Evolutionary conservation across 2,329 filamentous ascomycete species (phyloP).

Genomic region (Didymella arachidicola): DNA sequence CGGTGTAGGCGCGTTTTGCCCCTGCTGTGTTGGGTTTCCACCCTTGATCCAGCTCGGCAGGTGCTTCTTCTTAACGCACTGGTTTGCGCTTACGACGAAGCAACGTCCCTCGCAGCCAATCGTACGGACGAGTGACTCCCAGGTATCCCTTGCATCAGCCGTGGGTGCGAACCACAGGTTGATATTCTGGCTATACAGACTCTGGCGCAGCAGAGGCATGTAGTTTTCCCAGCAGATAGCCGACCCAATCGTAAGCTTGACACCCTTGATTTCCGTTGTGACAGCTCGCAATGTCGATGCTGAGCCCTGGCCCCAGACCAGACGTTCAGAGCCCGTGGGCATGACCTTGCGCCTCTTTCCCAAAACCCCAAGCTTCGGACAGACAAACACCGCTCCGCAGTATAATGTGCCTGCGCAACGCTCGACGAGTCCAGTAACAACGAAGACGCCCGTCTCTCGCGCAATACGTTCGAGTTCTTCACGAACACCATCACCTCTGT

Average conservation of each 20-base stretch:
- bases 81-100: conserved; percentile 86
- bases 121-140: conserved; percentile 83
- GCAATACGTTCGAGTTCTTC: conserved; percentile 82
- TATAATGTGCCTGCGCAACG: conserved; percentile 82
- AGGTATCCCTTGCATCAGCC: conserved; percentile 82
- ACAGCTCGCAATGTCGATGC: conserved; percentile 81
- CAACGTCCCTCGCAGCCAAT: conserved; percentile 82
- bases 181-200: conserved; percentile 87
- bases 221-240: conserved; percentile 98
- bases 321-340: conserved; percentile 83
- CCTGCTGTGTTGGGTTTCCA: conserved; percentile 12
- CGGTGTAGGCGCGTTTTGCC: conserved; percentile 1
- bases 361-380: conserved; percentile 73
- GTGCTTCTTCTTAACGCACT: conserved; percentile 71
- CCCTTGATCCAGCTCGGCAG: conserved; percentile 65
- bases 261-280: conserved; percentile 78
- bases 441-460: conserved; percentile 78
- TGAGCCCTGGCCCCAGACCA: conserved; percentile 89
- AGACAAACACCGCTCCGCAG: conserved; percentile 83
- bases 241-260: conserved; percentile 79
- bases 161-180: conserved; percentile 92
- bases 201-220: conserved; percentile 87
- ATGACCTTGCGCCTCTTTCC: conserved; percentile 93
- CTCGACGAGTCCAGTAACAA: conserved; percentile 83
- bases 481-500: conserved; percentile 76